Evolutionary conservation across 192 early-diverging fungal species (phyloP), one percentile per base, ranked within the genome.

Genomic region (Podila clonocystis): DNA sequence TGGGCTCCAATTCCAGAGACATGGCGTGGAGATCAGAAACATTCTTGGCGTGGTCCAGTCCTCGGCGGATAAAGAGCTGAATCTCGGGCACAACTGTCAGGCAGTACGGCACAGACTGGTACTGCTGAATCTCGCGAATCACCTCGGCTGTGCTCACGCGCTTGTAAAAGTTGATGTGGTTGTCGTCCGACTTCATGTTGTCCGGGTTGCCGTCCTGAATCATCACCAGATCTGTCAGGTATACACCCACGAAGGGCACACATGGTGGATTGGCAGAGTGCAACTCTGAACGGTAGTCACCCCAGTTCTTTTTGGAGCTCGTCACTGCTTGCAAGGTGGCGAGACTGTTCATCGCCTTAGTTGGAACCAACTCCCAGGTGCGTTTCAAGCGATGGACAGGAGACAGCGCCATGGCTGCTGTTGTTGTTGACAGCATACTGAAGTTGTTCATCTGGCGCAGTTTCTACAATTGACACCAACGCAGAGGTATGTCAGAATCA

Each of bases 121-220:
- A 99, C 82, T 96, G 93, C 76, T 97, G 94, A 63, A 97, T 91
- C 66, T 97, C 95, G 20, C 93, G 91, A 82, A 99, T 93, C 19
- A 96, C 94, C 70, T 96, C 94, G 4, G 96, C 95, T 9, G 93
- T 96, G 71, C 93, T 95, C 80, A 89, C 90, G 61, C 94, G 90
- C 85, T 98, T 98, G 65, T 89, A 91, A 85, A 98, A 98, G 83
- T 99, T 99, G 85, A 99, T 97, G 48, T 97, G 83, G 20, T 86
- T 83, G 34, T 34, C 62, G 22, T 88, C 85, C 15, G 84, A 70
- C 72, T 82, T 88, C 57, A 88, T 85, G 65, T 87, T 85, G 74
- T 97, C 89, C 24, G 93, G 87, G 79, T 96, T 97, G 34, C 96
- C 96, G 65, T 98, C 97, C 73, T 97, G 93, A 52, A 97, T 94